Base-by-base conservation (phyloP, 768 basidiomycete species). In the Podaxis sp. region DNA sequence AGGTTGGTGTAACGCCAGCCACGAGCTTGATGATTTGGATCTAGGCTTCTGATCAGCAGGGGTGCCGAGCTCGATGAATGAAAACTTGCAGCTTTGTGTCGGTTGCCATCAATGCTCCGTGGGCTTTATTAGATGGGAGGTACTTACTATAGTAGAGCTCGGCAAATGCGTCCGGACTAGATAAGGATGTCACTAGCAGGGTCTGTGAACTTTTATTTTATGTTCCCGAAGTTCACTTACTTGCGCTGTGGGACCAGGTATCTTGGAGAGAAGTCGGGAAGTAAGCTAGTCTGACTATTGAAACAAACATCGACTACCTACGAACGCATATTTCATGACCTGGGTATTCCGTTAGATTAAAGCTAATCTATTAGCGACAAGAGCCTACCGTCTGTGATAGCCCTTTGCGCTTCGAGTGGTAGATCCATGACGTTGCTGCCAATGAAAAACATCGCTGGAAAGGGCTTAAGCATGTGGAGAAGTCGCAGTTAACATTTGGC, bases 91-190 rank as follows among this genome's bases (percentile, higher is more conserved):
- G 59, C 72, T 71, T 36, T 33, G 19, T 36, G 22, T 29, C 22
- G 46, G 47, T 43, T 6, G 43, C 40, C 6, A 65, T 43, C 27
- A 37, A 15, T 27, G 49, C 8, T 36, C 24, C 27, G 33, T n/a
- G 8, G 6, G 25, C 4, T 50, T 25, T 11, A 11, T 27, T 24
- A 53, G 25, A 52, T 4, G 38, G 24, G 13, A n/a, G 29, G 25
- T 24, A 72, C 84, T 38, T 65, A 83, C 85, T 85, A 74, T 91
- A 94, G 63, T 87, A 91, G 17, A 94, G 77, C 72, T 93, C 91
- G 3, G 90, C 90, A 61, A 92, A 90, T 3, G 85, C 88, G 64
- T 88, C 75, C 66, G 84, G 76, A 69, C 86, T 92, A 8, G 79
- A 73, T 46, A 88, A 76, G 2, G 83, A 68, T 0, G 88, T 88